A percentile compares a stretch with the other conserved stretches of the same genome.
Evolutionary conservation across 352 stramenopile genomes (phyloP).

Genomic region (Elongisporangium senticosum): DNA sequence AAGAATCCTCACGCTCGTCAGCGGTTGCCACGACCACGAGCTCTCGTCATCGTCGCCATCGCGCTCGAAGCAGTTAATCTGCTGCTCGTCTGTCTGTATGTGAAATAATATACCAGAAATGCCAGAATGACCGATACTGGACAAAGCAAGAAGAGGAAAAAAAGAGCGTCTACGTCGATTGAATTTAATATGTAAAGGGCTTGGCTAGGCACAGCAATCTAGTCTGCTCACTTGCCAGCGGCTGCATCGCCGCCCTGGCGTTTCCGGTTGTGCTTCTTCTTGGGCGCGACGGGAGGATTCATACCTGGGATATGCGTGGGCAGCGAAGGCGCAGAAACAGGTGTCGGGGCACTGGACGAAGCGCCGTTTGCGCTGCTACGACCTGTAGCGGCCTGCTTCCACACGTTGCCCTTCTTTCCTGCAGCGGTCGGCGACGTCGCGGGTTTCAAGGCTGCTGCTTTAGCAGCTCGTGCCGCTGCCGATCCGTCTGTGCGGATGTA

Average conservation of each 20-base stretch:
- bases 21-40: conserved; percentile 1
- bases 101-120: no score
- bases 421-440: not conserved
- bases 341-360: not conserved
- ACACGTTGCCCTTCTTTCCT: not conserved
- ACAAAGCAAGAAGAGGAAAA: no score
- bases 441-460: not conserved
- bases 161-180: not conserved
- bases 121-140: no score
- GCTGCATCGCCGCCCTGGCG: not conserved
- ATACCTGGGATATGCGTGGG: not conserved
- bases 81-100: no score
- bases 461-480: not conserved
- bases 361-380: not conserved
- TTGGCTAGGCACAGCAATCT: not conserved
- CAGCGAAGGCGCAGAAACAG: not conserved
- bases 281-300: not conserved
- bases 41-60: conserved; percentile 20
- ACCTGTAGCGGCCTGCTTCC: not conserved
- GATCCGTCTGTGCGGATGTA: conserved; percentile 66
- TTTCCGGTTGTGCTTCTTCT: not conserved
- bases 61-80: conserved; percentile 24
- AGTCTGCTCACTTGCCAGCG: not conserved
- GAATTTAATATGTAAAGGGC: not conserved
- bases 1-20: conserved; percentile 17